Percentiles rank a stretch among this genome's conserved stretches.
phyloP scores from a whole-genome alignment of 2,329 filamentous ascomycete genomes.

The Colletotrichum sp. region DNA sequence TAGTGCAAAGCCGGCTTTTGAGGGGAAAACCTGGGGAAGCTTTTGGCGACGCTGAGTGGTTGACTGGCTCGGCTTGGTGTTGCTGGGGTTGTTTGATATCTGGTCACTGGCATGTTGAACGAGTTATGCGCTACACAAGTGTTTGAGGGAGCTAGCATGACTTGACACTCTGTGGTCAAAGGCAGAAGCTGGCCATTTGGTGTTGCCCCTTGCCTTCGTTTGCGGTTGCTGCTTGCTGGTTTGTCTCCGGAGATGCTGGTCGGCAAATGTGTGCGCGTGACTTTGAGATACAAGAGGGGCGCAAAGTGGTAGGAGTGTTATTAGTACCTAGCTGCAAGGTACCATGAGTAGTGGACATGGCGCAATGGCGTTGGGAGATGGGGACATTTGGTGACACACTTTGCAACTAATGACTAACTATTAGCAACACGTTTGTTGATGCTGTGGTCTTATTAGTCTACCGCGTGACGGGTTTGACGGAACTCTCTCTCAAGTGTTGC shows the following conservation, averaged over 20 bases:
- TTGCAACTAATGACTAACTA: not conserved
- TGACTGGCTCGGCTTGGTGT: not conserved
- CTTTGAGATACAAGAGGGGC: not conserved
- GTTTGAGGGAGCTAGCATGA: not conserved
- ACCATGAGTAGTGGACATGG: not conserved
- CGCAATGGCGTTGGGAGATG: not conserved
- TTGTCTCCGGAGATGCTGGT: not conserved
- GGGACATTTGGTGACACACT: not conserved
- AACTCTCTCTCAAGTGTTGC: not conserved
- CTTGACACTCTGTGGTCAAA: not conserved
- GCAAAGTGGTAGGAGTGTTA: not conserved
- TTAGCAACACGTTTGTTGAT: not conserved
- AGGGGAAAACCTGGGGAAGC: constrained; percentile 15
- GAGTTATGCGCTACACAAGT: not conserved
- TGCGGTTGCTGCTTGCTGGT: not conserved
- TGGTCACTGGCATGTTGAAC: not conserved
- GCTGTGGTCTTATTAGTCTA: not conserved
- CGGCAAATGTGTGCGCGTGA: not conserved
- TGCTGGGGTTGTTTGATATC: not conserved
- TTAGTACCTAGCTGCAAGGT: not conserved
- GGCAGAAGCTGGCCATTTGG: not conserved
- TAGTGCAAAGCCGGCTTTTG: not conserved
- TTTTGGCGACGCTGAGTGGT: constrained; percentile 4
- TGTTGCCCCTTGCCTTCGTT: not conserved
- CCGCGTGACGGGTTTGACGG: not conserved